Base-by-base conservation (phyloP, 257 asterid species). In the Plantago ovata region DNA sequence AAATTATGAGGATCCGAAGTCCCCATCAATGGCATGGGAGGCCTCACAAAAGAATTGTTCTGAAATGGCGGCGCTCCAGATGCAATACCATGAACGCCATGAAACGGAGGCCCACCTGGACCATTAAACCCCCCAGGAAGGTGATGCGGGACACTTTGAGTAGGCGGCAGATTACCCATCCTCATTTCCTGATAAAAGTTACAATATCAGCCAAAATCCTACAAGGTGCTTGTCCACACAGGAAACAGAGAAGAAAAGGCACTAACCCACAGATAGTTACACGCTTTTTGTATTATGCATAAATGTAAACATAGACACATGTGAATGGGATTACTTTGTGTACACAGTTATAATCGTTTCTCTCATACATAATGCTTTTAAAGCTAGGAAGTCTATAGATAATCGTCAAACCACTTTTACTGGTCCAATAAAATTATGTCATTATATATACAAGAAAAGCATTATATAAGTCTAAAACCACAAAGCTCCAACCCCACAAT, bases 1-100 rank as follows among this genome's bases (percentile, higher is more conserved):
- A 74, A 76, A 70, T 76, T 81, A 55, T 45, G 69, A 65, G 84
- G 71, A 80, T 89, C 98, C 23, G 94, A 58, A 70, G 86, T 84
- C 66, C 92, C 95, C 65, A 74, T 64, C 68, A 84, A 56, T n/a
- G 73, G 71, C 42, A 74, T 23, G 63, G 94, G 89, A 61, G 93
- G 94, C 78, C 82, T 78, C 77, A 66, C 72, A 33, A 68, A 68
- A 68, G 84, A 63, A 72, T 71, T 76, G 75, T 69, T 77, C 54
- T 88, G 72, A 82, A 75, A 82, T 52, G 81, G 80, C 23, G 89
- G 77, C 45, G 78, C 86, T 45, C 71, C 83, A 22, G 90, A 40
- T 63, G 77, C 64, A 67, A 81, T 88, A 68, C 80, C 81, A 71
- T 79, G 79, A 47, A 66, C 69, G 54, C 77, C 83, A 56, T 75